Conservation (phyloP, 2,329 filamentous ascomycete genomes). For the Pseudogymnoascus sp. region DNA sequence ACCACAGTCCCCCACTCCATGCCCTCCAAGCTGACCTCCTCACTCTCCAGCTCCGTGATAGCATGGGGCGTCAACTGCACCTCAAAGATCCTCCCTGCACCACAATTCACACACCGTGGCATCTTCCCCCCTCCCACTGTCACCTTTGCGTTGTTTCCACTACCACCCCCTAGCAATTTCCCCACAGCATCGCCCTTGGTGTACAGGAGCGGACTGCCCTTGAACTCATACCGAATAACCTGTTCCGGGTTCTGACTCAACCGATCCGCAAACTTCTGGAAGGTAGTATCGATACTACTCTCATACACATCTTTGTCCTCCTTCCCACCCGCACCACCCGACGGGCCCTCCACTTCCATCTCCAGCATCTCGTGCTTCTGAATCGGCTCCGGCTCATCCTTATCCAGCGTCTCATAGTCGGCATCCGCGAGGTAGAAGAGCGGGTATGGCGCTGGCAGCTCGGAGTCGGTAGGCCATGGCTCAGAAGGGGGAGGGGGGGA, state of each 20-base stretch:
- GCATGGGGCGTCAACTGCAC: slow-evolving; percentile 86
- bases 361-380: slow-evolving; percentile 39
- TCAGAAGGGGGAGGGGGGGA: slow-evolving; percentile 35
- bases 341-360: slow-evolving; percentile 37
- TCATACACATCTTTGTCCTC: slow-evolving; percentile 69
- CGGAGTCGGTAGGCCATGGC: slow-evolving; percentile 65
- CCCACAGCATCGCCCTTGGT: slow-evolving; percentile 69
- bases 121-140: slow-evolving; percentile 40
- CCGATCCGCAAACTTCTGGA: slow-evolving; percentile 73
- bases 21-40: slow-evolving; percentile 63
- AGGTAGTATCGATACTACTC: slow-evolving; percentile 64
- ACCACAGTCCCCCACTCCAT: slow-evolving; percentile 99
- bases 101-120: slow-evolving; percentile 71
- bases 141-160: slow-evolving; percentile 17
- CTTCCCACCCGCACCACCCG: slow-evolving; percentile 29
- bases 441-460: slow-evolving; percentile 65
- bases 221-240: slow-evolving; percentile 72
- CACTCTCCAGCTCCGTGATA: slow-evolving; percentile 79
- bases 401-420: slow-evolving; percentile 80
- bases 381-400: slow-evolving; percentile 42
- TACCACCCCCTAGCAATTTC: slow-evolving; percentile 41
- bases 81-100: slow-evolving; percentile 72
- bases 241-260: slow-evolving; percentile 76
- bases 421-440: slow-evolving; percentile 75
- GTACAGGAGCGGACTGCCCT: slow-evolving; percentile 68